Evolutionary conservation across 2,329 filamentous ascomycete genomes (phyloP), one percentile per base, ranked within the genome.

Genomic region (Blastomyces parvus): DNA sequence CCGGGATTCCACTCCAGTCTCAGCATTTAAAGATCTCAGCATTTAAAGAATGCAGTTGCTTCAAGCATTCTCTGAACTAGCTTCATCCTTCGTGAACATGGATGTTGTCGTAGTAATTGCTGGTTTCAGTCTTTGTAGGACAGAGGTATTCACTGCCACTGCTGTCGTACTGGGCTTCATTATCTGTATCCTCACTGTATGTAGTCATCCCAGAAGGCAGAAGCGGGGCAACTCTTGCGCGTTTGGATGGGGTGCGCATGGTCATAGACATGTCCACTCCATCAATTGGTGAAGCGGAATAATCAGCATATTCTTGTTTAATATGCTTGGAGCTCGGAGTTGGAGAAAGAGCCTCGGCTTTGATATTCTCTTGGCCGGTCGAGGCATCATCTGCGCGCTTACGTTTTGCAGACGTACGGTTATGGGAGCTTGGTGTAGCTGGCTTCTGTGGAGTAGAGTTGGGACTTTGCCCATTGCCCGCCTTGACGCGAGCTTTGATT

Each of bases 401-500:
- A 14, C 61, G 61, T 33, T 65, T 65, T 6, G 42, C 40, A 7
- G 59, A 61, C 13, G 8, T 17, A 27, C 62, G 65, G 36, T 65
- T 66, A 25, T 58, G 65, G 13, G 63, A 55, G 60, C 25, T 48
- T n/a, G 66, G 62, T 17, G 62, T 64, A 5, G 53, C 59, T 9
- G n/a, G 19, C 22, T 63, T 66, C 64, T 68, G 70, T 2, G 70
- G 68, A 0, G 69, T 67, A 11, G 30, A 48, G 0, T 62, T 55
- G 8, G 56, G 19, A 2, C 50, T 46, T 27, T 36, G 46, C 17
- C 58, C 59, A 8, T 62, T 59, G 42, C 64, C 62, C 9, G 65
- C 68, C 6, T 67, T 66, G 0, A 55, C 60, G 5, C 60, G 52
- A 14, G 63, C 58, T n/a, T 68, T 71, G 25, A 78, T 76, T n/a